A percentile compares a stretch with the other conserved stretches of the same genome.
Conservation (phyloP, 2,329 filamentous ascomycete species). For the Nothopassalora personata region DNA sequence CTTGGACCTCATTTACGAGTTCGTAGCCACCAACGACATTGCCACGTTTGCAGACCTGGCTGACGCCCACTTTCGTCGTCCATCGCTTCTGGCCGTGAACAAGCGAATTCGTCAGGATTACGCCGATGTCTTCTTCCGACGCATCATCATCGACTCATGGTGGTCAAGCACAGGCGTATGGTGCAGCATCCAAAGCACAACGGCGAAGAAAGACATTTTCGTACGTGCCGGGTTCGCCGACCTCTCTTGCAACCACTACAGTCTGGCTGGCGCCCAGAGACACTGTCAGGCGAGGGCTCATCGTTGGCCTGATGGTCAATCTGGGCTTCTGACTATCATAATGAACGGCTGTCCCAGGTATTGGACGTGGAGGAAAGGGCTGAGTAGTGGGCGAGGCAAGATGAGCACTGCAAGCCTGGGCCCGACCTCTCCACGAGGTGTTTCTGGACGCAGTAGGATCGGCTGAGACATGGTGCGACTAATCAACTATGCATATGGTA, state of each 20-base stretch:
- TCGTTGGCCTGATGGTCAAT: background rate
- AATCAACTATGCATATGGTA: background rate
- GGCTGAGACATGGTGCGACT: background rate
- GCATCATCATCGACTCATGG: conserved; percentile 8
- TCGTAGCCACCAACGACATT: conserved; percentile 9
- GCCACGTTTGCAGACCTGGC: conserved; percentile 8
- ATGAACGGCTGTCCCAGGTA: conserved; percentile 1
- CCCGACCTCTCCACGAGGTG: background rate
- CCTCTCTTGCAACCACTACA: conserved; percentile 8
- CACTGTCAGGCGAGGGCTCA: conserved; percentile 6
- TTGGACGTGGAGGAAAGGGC: conserved; percentile 3
- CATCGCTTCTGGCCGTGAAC: conserved; percentile 9
- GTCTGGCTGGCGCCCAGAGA: conserved; percentile 15
- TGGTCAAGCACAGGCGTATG: conserved; percentile 11
- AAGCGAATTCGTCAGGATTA: conserved; percentile 11
- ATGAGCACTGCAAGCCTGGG: background rate
- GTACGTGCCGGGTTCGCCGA: conserved; percentile 5
- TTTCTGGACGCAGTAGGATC: background rate
- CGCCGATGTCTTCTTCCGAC: conserved; percentile 10
- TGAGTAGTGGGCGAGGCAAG: background rate
- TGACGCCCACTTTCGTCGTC: conserved; percentile 1
- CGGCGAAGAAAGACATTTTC: conserved; percentile 10
- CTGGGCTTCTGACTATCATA: conserved; percentile 10
- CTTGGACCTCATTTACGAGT: conserved; percentile 9
- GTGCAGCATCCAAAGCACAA: conserved; percentile 5